Base-by-base conservation (phyloP, 345 rosid species). In the Garcia nutans region DNA sequence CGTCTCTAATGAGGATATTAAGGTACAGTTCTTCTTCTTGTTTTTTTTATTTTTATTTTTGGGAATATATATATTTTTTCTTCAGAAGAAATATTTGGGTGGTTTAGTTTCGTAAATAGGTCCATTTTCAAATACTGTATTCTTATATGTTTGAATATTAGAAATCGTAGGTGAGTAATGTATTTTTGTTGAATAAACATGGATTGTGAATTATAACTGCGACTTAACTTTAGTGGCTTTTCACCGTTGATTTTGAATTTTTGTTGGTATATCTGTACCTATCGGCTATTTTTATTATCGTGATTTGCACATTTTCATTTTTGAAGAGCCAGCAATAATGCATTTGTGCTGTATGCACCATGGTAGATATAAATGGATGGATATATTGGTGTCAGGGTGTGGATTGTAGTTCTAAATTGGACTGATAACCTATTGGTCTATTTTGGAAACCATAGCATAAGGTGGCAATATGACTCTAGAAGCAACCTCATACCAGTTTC, bases 1-100 rank as follows among this genome's bases (percentile, higher is more conserved):
- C 47, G 72, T 75, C 33, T 63, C 82, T 57, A 75, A 64, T 49
- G 37, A 47, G 11, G 82, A 79, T 58, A 70, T 79, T 58, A 54
- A 79, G 79, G 79, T 79, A 66, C 17, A 7, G 20, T 31, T 11
- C 1, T 11, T 50, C 8, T 10, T 12, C 20, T 52, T 13, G 2
- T 19, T 49, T 19, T 50, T 50, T n/a, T 20, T 6, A 37, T 37
- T 37, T 37, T n/a, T n/a, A n/a, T n/a, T n/a, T 6, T 37, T 37
- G 41, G 41, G 41, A 37, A 37, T 37, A 37, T 37, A 37, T 37
- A 3, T 37, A 2, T 3, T 37, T 37, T 37, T 37, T 5, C 6
- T 37, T 37, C 41, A 37, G 0, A 3, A 5, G 2, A 4, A 16
- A 5, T 64, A 37, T 1, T 2, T 56, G 2, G 12, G 0, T 37